Base-by-base conservation (phyloP, 148 eudicot species). In the Nepenthes gracilis region DNA sequence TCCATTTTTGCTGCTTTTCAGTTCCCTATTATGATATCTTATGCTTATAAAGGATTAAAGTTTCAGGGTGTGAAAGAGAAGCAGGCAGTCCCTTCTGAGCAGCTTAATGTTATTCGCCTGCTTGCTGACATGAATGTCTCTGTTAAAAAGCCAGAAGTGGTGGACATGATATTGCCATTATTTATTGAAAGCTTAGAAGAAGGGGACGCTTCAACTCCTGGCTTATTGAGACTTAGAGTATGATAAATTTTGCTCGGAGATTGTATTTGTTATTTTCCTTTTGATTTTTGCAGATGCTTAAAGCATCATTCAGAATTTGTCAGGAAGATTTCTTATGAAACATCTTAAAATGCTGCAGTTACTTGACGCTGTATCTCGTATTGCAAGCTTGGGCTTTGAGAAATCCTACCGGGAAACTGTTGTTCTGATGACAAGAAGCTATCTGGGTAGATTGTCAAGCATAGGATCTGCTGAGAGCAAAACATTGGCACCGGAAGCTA, bases 351-450 rank as follows among this genome's bases (percentile, higher is more conserved):
- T 63, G 58, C 67, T 82, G 83, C 94, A 94, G 99, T 92, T 94
- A 78, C 92, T 94, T 82, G 97, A 94, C 80, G 99, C 99, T 75
- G 83, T 85, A 66, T 82, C 99, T 78, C 77, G 95, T 74, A 69
- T 94, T 79, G 99, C 99, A 60, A 78, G 97, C 74, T 80, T 94
- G 78, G 99, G 99, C 72, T 94, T 86, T 79, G 97, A 94, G 74
- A 89, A 94, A 69, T 84, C 95, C 36, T 94, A 86, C 72, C 95
- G 97, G 62, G 99, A 94, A 83, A 88, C 86, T 73, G 83, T 86
- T 75, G 99, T 89, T 76, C 75, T 94, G 63, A 73, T 94, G 82
- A 89, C 88, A 55, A 81, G 99, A 69, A 86, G 97, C 77, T 94
- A 94, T 75, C 52, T 89, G 71, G 73, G 80, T 64, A 89, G 89